Evolutionary conservation across 2,329 filamentous ascomycete species (phyloP).

Genomic region (Cercospora zeae-maydis): DNA sequence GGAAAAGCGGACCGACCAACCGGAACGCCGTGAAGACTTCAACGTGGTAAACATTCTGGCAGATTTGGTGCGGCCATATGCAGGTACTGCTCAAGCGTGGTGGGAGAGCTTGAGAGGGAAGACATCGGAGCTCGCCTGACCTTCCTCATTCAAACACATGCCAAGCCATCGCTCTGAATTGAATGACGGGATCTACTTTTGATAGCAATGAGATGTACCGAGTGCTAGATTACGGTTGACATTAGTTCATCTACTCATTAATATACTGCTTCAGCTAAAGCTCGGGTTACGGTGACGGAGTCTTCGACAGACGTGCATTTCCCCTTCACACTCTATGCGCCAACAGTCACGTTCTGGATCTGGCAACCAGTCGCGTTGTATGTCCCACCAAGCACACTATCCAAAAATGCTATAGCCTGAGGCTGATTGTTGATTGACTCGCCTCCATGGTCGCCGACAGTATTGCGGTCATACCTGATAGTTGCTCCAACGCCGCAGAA

Average conservation of each 20-base stretch:
- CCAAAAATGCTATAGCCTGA: slow-evolving; percentile 33
- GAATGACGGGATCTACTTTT: too few relatives aligned
- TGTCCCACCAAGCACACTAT: slow-evolving; percentile 24
- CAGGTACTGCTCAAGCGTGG: not conserved
- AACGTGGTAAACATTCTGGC: not conserved
- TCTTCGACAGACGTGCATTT: not conserved
- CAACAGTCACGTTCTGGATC: slow-evolving; percentile 28
- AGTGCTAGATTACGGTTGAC: too few relatives aligned
- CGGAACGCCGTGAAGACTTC: not conserved
- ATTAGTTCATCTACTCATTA: too few relatives aligned
- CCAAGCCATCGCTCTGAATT: not conserved
- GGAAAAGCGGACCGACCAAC: not conserved
- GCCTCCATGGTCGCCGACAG: slow-evolving; percentile 42
- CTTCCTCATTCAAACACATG: not conserved
- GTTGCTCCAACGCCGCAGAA: slow-evolving; percentile 44
- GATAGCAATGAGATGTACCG: too few relatives aligned
- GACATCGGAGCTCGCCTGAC: slow-evolving; percentile 5
- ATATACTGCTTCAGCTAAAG: too few relatives aligned
- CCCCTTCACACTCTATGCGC: not conserved
- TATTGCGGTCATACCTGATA: slow-evolving; percentile 47
- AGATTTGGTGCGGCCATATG: slow-evolving; percentile 1
- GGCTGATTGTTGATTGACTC: slow-evolving; percentile 37
- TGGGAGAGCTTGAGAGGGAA: slow-evolving; percentile 1
- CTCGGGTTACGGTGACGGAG: too few relatives aligned
- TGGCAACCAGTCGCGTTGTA: slow-evolving; percentile 30